phyloP scores from a whole-genome alignment of 2,329 filamentous ascomycete species.

The Sarocladium strictum region DNA sequence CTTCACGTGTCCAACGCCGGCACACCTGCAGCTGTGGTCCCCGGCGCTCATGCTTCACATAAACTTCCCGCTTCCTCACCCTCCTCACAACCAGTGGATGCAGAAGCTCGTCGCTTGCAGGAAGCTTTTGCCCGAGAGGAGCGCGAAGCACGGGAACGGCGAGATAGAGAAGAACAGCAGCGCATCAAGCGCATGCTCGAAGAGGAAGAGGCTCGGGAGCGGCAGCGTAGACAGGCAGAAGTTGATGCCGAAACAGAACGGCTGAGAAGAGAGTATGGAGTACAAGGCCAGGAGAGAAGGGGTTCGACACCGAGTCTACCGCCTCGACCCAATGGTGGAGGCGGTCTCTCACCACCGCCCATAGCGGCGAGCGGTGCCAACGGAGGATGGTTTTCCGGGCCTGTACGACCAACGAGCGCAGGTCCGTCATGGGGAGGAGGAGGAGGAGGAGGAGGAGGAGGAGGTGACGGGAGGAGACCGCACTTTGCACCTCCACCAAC shows the following conservation, averaged over 20 bases:
- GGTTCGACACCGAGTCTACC: slow-evolving; percentile 28
- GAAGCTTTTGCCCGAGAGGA: slow-evolving; percentile 38
- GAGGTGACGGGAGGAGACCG: slow-evolving; percentile 8
- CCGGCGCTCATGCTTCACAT: slow-evolving; percentile 21
- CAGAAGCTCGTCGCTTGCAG: slow-evolving; percentile 70
- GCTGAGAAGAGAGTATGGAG: slow-evolving; percentile 62
- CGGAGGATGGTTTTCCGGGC: slow-evolving; percentile 15
- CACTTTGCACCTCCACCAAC: slow-evolving; percentile 7
- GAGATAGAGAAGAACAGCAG: slow-evolving; percentile 47
- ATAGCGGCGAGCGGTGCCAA: slow-evolving; percentile 10
- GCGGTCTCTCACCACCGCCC: slow-evolving; percentile 20
- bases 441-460: background rate
- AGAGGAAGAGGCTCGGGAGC: slow-evolving; percentile 52
- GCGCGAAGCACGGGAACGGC: slow-evolving; percentile 47
- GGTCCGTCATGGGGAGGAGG: slow-evolving; percentile 27
- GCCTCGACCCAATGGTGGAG: slow-evolving; percentile 21
- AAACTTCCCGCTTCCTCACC: background rate
- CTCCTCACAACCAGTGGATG: slow-evolving; percentile 35
- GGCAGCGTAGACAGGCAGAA: slow-evolving; percentile 41
- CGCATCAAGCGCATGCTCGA: slow-evolving; percentile 61
- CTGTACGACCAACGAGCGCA: slow-evolving; percentile 42
- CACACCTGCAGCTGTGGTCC: slow-evolving; percentile 39
- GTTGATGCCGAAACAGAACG: slow-evolving; percentile 80
- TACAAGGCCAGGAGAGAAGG: slow-evolving; percentile 35
- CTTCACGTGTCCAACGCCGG: slow-evolving; percentile 23